Evolutionary conservation across 2,329 filamentous ascomycete genomes (phyloP), one percentile per base, ranked within the genome.

Genomic region (Neofusicoccum sp.): DNA sequence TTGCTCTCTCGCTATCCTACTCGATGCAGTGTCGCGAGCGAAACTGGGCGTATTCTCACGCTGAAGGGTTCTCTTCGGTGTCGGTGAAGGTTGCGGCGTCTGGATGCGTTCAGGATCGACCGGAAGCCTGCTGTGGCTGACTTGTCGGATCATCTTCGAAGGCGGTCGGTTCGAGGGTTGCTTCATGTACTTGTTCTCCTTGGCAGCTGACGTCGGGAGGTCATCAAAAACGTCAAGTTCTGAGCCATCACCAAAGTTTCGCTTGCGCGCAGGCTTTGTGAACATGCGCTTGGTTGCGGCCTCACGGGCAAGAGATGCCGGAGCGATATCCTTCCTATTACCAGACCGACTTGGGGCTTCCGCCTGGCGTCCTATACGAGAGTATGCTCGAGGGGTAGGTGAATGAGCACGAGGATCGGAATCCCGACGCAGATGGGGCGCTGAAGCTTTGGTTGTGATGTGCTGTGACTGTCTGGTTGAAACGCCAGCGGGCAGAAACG

Each of bases 221-320:
- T 99, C 95, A 72, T 99, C 95, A 72, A 99, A 98, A 2, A 84
- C 87, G 67, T 98, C 93, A 34, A 99, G 82, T 75, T 99, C 95
- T 63, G 89, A 89, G 14, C 95, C 95, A 73, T 97, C 91, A 11
- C 95, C 95, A 76, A 96, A 99, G 68, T 90, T 86, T 47, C 87
- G 84, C 62, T 82, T 80, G 41, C 86, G 82, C 36, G 85, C 82
- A 3, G 91, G 91, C 72, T 88, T 89, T 64, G 85, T 93, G 62
- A 96, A 77, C 48, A 89, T 87, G 65, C 89, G 86, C 79, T 88
- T 89, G 6, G 82, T 77, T 53, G 82, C 79, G 58, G 84, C 82
- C 63, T 81, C 77, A 47, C 78, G 75, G 54, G 79, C 74, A 31
- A 83, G 70, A 20, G 79, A 74, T 58, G 82, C 80, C 30, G 82